Evolutionary conservation across 805 yeast species (phyloP), one percentile per base, ranked within the genome.

Genomic region (Myxozyma sirexii): DNA sequence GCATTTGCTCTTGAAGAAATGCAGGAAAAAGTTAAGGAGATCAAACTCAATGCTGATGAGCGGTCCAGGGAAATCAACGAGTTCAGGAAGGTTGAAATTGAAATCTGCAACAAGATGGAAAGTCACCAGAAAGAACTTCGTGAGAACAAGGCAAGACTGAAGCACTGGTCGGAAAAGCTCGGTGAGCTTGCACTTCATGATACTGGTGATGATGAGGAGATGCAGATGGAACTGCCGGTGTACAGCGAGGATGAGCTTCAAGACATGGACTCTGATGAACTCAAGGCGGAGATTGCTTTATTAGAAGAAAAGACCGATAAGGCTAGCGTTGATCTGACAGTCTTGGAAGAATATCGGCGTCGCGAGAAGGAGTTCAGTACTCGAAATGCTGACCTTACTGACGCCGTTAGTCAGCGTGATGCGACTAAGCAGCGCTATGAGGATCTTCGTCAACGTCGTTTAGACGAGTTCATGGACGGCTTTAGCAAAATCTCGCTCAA

Each of bases 391-490:
- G 94, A 87, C 59, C 76, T 93, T 67, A 87, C 88, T 66, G 77
- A 76, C 21, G 85, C 97, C 0, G 86, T 90, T 2, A 74, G 74
- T 19, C 72, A 78, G 58, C 81, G 97, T 68, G 96, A 93, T 65
- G 77, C 76, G 17, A 77, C 84, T 60, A 84, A 87, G 65, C 78
- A 75, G 46, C 74, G 77, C 50, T 80, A 86, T 54, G 96, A 89
- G 68, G 86, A 83, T 15, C 77, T 90, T 66, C 87, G 87, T 71
- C 82, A 86, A 56, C 84, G 80, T 60, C 78, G 98, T 54, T 78
- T 88, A 55, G 91, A 86, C 63, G 97, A 94, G 72, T 94, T 94
- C 70, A 91, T 91, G 96, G 84, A 82, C 63, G 99, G 99, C 0
- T 94, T 96, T 76, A 83, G 85, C 65, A 80, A 84, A 21, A 94